Percentiles rank a stretch among this genome's conserved stretches.
These are phyloP conservation scores for Niveomyces coronatus DNA, from an alignment of 2,329 filamentous ascomycete genomes.

Conservation along the genomic window DNA sequence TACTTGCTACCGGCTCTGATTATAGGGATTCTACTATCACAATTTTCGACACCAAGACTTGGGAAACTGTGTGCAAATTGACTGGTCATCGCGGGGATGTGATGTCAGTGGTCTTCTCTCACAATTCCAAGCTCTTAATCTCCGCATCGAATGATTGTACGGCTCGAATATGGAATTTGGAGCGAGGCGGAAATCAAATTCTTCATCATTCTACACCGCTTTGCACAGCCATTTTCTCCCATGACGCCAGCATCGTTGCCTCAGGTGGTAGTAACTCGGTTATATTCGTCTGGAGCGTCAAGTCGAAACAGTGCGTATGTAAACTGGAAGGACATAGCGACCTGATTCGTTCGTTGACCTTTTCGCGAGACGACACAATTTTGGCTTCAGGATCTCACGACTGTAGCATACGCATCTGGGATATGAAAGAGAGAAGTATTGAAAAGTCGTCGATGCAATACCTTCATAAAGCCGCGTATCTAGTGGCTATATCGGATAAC, in stretches of 20 bases:
- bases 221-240: background rate
- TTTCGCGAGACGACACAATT: slow-evolving; percentile 9
- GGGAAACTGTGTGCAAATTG: background rate
- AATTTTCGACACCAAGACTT: background rate
- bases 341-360: slow-evolving; percentile 9
- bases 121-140: background rate
- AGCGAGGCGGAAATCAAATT: background rate
- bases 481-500: background rate
- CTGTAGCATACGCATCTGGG: slow-evolving; percentile 11
- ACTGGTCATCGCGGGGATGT: background rate
- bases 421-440: slow-evolving; percentile 3
- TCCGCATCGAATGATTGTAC: slow-evolving; percentile 3
- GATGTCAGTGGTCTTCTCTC: slow-evolving; percentile 2
- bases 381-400: slow-evolving; percentile 11
- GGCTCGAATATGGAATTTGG: slow-evolving; percentile 1
- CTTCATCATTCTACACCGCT: background rate
- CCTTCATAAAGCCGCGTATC: background rate
- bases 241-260: background rate
- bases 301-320: background rate
- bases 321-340: background rate
- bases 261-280: background rate
- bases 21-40: slow-evolving; percentile 6
- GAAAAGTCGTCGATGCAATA: background rate
- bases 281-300: background rate
- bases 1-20: slow-evolving; percentile 6